These are phyloP conservation scores for Zanthoxylum bungeanum DNA, from an alignment of 345 rosid genomes.

Conservation along the genomic window DNA sequence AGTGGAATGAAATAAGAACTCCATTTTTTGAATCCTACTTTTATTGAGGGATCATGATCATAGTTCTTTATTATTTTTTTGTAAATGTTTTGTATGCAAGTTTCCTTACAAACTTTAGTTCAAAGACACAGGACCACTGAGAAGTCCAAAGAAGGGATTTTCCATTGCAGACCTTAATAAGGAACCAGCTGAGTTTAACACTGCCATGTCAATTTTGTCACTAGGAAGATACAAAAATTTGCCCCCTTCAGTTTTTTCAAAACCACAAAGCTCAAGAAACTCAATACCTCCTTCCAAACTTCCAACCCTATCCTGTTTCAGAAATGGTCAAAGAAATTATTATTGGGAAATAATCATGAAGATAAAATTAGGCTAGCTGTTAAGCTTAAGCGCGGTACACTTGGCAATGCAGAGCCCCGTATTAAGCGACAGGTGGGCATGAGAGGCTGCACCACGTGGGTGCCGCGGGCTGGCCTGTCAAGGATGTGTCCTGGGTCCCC, in stretches of 20 bases:
- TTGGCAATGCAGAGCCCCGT: no score
- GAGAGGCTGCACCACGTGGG: no score
- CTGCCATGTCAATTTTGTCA: constrained; percentile 40
- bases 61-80: no score
- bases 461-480: no score
- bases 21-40: no score
- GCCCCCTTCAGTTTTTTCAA: constrained; percentile 49
- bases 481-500: no score
- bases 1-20: no score
- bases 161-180: constrained; percentile 53
- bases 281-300: constrained; percentile 51
- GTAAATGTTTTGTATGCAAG: neutral
- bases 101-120: neutral
- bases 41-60: no score
- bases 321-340: neutral
- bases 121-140: constrained; percentile 22
- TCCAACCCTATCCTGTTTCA: constrained; percentile 63
- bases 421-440: no score
- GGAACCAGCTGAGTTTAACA: constrained; percentile 51
- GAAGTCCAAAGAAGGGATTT: constrained; percentile 75
- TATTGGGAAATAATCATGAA: neutral
- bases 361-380: neutral
- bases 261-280: constrained; percentile 89
- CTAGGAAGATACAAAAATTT: constrained; percentile 48
- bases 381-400: no score